phyloP scores from a whole-genome alignment of 176 grass and related monocot species.

The Metroxylon sagu region DNA sequence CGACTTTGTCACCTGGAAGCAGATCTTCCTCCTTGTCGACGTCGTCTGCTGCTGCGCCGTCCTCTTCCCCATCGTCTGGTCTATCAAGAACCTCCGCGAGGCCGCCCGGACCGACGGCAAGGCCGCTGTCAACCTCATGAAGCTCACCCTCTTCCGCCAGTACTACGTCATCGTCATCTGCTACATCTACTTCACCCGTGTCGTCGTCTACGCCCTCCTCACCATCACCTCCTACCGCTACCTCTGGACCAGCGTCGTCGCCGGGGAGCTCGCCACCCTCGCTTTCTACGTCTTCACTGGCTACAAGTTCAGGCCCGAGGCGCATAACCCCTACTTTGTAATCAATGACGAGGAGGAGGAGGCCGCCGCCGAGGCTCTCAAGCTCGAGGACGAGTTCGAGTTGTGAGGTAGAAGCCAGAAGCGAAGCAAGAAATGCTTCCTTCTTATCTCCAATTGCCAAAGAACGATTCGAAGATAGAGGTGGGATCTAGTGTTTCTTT shows the following conservation, averaged over 20 bases:
- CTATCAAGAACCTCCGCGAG: conserved; percentile 94
- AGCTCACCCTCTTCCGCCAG: conserved; percentile 93
- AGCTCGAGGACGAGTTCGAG: conserved; percentile 90
- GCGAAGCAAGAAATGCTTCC: background rate
- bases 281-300: conserved; percentile 84
- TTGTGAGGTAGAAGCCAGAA: conserved; percentile 34
- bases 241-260: conserved; percentile 73
- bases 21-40: conserved; percentile 81
- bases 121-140: conserved; percentile 90
- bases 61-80: conserved; percentile 93
- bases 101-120: conserved; percentile 81
- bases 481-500: background rate
- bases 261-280: conserved; percentile 75
- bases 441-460: background rate
- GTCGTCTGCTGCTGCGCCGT: conserved; percentile 90
- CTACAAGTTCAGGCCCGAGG: conserved; percentile 80
- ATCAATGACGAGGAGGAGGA: conserved; percentile 80
- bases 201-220: conserved; percentile 72
- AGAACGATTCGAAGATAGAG: background rate
- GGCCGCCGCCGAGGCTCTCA: conserved; percentile 77
- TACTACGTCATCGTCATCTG: conserved; percentile 95
- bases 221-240: conserved; percentile 90
- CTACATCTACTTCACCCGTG: conserved; percentile 97
- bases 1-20: conserved; percentile 91
- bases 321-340: conserved; percentile 79